Conservation (phyloP, 768 basidiomycete genomes). For the Kwoniella dendrophila region DNA sequence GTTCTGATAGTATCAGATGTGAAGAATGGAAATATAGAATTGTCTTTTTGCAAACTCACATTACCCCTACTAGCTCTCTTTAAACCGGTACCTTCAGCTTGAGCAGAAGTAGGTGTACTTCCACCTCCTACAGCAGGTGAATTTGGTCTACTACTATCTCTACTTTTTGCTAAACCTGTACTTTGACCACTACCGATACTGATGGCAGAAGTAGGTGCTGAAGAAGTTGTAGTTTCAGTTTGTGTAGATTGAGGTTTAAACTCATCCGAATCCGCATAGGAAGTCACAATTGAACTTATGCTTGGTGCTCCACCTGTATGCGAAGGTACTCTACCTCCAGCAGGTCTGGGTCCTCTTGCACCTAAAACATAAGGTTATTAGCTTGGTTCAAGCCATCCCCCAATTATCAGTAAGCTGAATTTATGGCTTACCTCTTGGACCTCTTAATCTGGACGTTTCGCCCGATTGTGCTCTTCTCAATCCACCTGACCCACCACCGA, state of each 20-base stretch:
- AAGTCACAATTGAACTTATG: constrained; percentile 13
- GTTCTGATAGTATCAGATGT: too few relatives aligned
- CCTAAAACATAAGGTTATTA: constrained; percentile 11
- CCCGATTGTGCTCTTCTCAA: constrained; percentile 41
- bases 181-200: too few relatives aligned
- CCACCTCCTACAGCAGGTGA: constrained; percentile 15
- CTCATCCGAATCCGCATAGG: constrained; percentile 14
- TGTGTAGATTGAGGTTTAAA: not conserved
- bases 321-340: constrained; percentile 31
- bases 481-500: constrained; percentile 8
- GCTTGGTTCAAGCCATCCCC: too few relatives aligned
- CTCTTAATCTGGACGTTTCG: constrained; percentile 40
- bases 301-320: constrained; percentile 18
- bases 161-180: constrained; percentile 11
- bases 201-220: too few relatives aligned
- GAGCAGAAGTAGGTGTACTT: constrained; percentile 1
- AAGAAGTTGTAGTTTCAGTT: not conserved
- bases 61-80: constrained; percentile 22
- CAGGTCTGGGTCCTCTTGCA: constrained; percentile 45
- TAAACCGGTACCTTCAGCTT: constrained; percentile 12
- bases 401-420: too few relatives aligned
- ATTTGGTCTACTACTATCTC: constrained; percentile 19
- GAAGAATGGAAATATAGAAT: too few relatives aligned
- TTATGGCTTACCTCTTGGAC: constrained; percentile 46
- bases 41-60: too few relatives aligned